A percentile compares a stretch with the other conserved stretches of the same genome.
Evolutionary conservation across 2,329 filamentous ascomycete genomes (phyloP).

Genomic region (Fusarium nanum): DNA sequence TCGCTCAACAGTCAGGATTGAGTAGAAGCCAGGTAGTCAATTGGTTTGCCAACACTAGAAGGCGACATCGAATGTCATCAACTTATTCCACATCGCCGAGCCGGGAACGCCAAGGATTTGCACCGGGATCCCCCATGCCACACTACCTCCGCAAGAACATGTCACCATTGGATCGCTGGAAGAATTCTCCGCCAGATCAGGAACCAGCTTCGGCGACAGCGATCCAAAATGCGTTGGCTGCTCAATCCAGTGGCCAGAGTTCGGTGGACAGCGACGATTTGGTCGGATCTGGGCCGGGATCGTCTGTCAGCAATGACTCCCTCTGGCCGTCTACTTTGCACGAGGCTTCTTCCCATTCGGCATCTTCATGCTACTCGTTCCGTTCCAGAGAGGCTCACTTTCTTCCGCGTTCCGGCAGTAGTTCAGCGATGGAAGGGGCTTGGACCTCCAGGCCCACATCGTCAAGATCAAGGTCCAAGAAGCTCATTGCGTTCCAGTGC

Average conservation of each 20-base stretch:
- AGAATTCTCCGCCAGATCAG: conserved; percentile 57
- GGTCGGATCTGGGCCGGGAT: conserved; percentile 45
- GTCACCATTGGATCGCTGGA: conserved; percentile 60
- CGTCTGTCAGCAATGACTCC: conserved; percentile 49
- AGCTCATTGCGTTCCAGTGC: conserved; percentile 50
- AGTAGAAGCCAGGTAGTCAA: conserved; percentile 59
- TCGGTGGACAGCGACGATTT: conserved; percentile 34
- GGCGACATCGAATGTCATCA: conserved; percentile 56
- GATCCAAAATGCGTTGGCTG: conserved; percentile 52
- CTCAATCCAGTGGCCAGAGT: conserved; percentile 27
- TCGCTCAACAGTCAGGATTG: conserved; percentile 58
- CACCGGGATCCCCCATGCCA: conserved; percentile 58
- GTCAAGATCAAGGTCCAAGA: conserved; percentile 20
- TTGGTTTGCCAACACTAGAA: conserved; percentile 64
- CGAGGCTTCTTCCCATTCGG: conserved; percentile 45
- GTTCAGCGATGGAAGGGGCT: conserved; percentile 37
- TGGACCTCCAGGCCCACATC: conserved; percentile 27
- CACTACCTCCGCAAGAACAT: conserved; percentile 48
- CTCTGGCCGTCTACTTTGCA: conserved; percentile 37
- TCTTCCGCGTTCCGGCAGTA: conserved; percentile 38
- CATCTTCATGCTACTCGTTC: conserved; percentile 45
- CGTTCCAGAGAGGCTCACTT: conserved; percentile 29
- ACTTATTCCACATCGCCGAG: conserved; percentile 42
- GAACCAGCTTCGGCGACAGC: conserved; percentile 55
- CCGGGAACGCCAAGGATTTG: conserved; percentile 46